phyloP scores from a whole-genome alignment of 768 basidiomycete genomes.

The Leccinum uliginosum region DNA sequence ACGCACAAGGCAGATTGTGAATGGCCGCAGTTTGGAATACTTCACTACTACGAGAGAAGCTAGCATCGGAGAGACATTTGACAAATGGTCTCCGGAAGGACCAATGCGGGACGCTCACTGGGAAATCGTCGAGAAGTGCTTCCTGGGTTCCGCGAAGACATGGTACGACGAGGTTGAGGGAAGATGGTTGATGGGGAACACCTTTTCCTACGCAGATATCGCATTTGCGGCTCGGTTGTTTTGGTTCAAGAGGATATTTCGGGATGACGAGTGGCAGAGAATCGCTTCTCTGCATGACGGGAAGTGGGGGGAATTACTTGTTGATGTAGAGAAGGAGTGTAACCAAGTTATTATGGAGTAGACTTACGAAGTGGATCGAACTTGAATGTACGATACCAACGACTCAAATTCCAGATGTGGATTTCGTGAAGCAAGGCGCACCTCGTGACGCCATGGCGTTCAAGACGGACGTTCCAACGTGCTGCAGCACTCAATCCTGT shows the following conservation, averaged over 20 bases:
- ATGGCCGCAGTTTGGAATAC: constrained; percentile 32
- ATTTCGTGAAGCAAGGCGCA: constrained; percentile 25
- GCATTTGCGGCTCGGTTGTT: constrained; percentile 14
- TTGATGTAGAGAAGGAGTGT: constrained; percentile 26
- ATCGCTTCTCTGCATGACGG: constrained; percentile 24
- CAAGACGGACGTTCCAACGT: constrained; percentile 23
- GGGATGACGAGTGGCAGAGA: constrained; percentile 25
- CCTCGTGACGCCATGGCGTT: constrained; percentile 29
- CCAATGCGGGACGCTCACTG: constrained; percentile 30
- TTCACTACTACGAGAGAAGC: constrained; percentile 35
- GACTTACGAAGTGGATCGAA: not conserved
- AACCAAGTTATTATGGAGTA: constrained; percentile 5
- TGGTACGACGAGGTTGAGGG: constrained; percentile 24
- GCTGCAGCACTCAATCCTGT: constrained; percentile 66
- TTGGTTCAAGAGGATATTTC: constrained; percentile 19
- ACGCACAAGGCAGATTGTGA: constrained; percentile 28
- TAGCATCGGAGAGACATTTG: constrained; percentile 33
- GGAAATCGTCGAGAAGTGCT: constrained; percentile 16
- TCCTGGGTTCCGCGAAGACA: constrained; percentile 3
- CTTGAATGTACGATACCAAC: not conserved
- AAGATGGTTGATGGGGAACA: constrained; percentile 29
- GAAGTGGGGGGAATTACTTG: constrained; percentile 23
- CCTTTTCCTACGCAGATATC: constrained; percentile 31
- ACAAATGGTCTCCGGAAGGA: constrained; percentile 36
- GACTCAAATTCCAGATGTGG: constrained; percentile 23